Percentiles rank a stretch among this genome's conserved stretches.
These are phyloP conservation scores for Hondaea fermentalgiana DNA, from an alignment of 108 stramenopile genomes.

Conservation along the genomic window DNA sequence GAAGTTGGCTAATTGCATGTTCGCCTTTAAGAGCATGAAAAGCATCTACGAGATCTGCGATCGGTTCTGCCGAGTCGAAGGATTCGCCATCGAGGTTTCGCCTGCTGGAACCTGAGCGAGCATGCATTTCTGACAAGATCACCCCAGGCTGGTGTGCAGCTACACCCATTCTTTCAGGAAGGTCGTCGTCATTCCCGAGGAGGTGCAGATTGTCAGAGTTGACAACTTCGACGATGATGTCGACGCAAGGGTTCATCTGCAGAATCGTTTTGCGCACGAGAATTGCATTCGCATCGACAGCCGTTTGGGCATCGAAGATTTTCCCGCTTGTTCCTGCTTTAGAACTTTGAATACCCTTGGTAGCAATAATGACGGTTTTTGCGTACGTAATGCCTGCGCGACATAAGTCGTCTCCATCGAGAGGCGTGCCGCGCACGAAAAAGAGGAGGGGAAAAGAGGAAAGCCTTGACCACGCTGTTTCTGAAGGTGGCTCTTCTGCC, in stretches of 20 bases:
- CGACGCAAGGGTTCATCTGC: not conserved
- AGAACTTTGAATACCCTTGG: not conserved
- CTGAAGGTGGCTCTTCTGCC: not conserved
- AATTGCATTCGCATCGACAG: not conserved
- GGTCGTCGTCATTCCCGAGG: not conserved
- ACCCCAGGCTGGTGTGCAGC: not conserved
- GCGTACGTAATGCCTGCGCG: not conserved
- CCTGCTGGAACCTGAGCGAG: not conserved
- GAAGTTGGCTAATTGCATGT: not conserved
- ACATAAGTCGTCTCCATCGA: not conserved
- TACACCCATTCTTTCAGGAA: too few relatives aligned
- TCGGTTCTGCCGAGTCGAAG: not conserved
- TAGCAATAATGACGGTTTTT: not conserved
- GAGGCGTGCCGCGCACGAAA: not conserved
- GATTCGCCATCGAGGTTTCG: not conserved
- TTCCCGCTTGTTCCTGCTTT: not conserved
- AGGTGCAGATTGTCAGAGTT: conserved; percentile 3
- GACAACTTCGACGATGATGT: not conserved
- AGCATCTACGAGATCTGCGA: not conserved
- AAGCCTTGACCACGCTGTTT: not conserved
- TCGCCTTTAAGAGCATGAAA: not conserved
- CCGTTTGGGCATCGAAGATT: not conserved
- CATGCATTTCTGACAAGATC: not conserved
- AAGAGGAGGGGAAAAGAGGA: not conserved
- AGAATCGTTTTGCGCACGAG: not conserved